These are phyloP conservation scores for Boletus sensibilis DNA, from an alignment of 768 basidiomycete genomes.

Conservation along the genomic window DNA sequence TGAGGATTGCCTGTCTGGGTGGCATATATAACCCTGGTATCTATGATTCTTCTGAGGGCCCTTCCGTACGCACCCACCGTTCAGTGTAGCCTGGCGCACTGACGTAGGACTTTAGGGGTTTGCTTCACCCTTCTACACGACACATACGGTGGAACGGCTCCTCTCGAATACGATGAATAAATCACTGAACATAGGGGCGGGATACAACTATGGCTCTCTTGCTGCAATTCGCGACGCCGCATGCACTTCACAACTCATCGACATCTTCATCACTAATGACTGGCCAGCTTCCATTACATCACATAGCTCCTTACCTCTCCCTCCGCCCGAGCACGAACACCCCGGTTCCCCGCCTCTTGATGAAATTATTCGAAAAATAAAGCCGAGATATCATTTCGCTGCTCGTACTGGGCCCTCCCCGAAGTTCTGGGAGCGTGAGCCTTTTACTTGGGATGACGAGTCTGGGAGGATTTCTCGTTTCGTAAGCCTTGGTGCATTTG, in stretches of 20 bases:
- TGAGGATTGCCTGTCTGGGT: slow-evolving; percentile 84
- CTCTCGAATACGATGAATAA: slow-evolving; percentile 67
- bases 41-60: slow-evolving; percentile 56
- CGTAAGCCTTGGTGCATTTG: slow-evolving; percentile 87
- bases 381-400: slow-evolving; percentile 88
- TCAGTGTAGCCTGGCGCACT: background rate
- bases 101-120: slow-evolving; percentile 53
- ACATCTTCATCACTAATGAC: slow-evolving; percentile 78
- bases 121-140: slow-evolving; percentile 70
- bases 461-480: slow-evolving; percentile 66
- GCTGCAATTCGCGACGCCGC: slow-evolving; percentile 64
- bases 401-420: slow-evolving; percentile 61
- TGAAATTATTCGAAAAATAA: slow-evolving; percentile 60
- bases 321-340: slow-evolving; percentile 41
- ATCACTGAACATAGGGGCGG: slow-evolving; percentile 40
- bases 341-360: slow-evolving; percentile 58
- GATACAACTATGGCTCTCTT: slow-evolving; percentile 59
- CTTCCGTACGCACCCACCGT: slow-evolving; percentile 50
- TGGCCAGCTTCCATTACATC: slow-evolving; percentile 70
- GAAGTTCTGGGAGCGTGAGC: slow-evolving; percentile 94
- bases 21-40: slow-evolving; percentile 68
- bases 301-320: slow-evolving; percentile 54
- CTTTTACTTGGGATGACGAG: slow-evolving; percentile 81
- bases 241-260: slow-evolving; percentile 62
- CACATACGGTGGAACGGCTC: slow-evolving; percentile 67